Evolutionary conservation across 2,329 filamentous ascomycete genomes (phyloP).

Genomic region (Fusarium subtropicale): DNA sequence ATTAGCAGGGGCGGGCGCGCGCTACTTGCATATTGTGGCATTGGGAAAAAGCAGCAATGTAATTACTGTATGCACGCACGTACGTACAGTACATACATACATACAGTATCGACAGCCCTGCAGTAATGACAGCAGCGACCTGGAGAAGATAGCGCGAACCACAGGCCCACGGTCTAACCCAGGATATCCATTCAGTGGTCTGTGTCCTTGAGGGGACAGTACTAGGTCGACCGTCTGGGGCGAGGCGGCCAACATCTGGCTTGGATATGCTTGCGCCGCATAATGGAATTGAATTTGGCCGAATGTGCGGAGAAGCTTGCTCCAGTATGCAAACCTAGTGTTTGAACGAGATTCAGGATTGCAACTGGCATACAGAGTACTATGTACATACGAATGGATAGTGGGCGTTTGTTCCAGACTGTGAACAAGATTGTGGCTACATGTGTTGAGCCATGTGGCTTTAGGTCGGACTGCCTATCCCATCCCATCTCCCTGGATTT

Average conservation of each 20-base stretch:
- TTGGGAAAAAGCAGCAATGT: slow-evolving; percentile 16
- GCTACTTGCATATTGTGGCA: slow-evolving; percentile 23
- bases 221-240: slow-evolving; percentile 13
- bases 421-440: slow-evolving; percentile 22
- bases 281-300: slow-evolving; percentile 42
- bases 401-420: slow-evolving; percentile 8
- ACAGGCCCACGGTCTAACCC: slow-evolving; percentile 22
- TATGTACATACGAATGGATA: background rate
- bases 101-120: slow-evolving; percentile 27
- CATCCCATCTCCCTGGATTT: slow-evolving; percentile 24
- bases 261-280: slow-evolving; percentile 38
- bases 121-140: slow-evolving; percentile 37
- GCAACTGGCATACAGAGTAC: slow-evolving; percentile 8
- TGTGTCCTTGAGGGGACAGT: slow-evolving; percentile 21
- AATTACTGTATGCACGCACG: slow-evolving; percentile 12
- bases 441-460: slow-evolving; percentile 37
- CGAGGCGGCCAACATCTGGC: slow-evolving; percentile 27
- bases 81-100: slow-evolving; percentile 6
- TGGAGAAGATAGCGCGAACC: slow-evolving; percentile 42
- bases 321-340: slow-evolving; percentile 36
- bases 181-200: slow-evolving; percentile 29
- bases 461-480: slow-evolving; percentile 14
- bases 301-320: slow-evolving; percentile 44
- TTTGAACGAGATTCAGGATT: slow-evolving; percentile 39
- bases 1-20: slow-evolving; percentile 26